phyloP scores from a whole-genome alignment of 495 filamentous ascomycete genomes.

The Chlorociboria aeruginascens region DNA sequence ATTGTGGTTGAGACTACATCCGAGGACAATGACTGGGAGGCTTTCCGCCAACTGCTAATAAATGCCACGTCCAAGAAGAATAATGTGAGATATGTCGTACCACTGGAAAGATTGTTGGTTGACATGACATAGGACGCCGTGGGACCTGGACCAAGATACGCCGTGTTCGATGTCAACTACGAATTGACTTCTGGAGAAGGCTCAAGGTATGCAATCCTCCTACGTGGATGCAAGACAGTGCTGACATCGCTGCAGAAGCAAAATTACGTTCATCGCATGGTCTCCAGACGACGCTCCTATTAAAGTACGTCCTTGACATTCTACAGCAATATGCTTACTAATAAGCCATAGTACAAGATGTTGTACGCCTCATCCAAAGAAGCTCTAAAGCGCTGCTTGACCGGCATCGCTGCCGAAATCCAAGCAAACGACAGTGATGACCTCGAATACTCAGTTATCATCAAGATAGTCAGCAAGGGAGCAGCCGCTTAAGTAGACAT shows the following conservation, averaged over 20 bases:
- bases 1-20: constrained; percentile 70
- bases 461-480: constrained; percentile 73
- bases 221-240: background rate
- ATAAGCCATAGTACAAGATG: constrained; percentile 60
- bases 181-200: constrained; percentile 69
- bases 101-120: constrained; percentile 20
- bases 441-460: constrained; percentile 71
- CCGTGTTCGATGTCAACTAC: constrained; percentile 88
- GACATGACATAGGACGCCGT: constrained; percentile 30
- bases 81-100: constrained; percentile 28
- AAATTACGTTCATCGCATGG: constrained; percentile 95
- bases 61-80: constrained; percentile 44
- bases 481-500: constrained; percentile 23
- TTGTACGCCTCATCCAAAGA: constrained; percentile 95
- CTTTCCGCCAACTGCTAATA: constrained; percentile 69
- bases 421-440: constrained; percentile 91
- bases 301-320: constrained; percentile 46
- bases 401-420: constrained; percentile 65
- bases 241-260: constrained; percentile 48
- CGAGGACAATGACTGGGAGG: constrained; percentile 51
- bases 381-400: constrained; percentile 75
- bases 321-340: constrained; percentile 2
- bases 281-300: constrained; percentile 73
- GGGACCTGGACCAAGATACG: constrained; percentile 77
- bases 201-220: constrained; percentile 44